Evolutionary conservation across 768 basidiomycete genomes (phyloP).

Genomic region (Tremella yokohamensis): DNA sequence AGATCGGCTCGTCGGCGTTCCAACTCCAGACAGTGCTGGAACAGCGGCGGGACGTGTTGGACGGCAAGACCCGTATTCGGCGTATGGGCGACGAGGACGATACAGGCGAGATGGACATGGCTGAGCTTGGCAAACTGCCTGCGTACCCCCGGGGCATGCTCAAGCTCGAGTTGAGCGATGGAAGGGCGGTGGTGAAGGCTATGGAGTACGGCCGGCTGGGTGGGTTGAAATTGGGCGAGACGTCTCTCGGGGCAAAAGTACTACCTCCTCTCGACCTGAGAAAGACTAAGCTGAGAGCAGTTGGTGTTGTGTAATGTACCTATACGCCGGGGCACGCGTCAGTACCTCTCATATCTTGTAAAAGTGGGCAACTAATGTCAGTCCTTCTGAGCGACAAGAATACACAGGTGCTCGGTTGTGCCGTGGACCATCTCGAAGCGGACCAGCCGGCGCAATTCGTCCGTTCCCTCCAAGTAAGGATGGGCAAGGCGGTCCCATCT

Average conservation of each 20-base stretch:
- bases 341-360: conserved; percentile 3
- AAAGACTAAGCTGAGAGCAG: conserved; percentile 51
- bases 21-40: conserved; percentile 68
- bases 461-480: conserved; percentile 59
- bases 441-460: conserved; percentile 62
- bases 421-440: conserved; percentile 64
- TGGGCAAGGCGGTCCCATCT: conserved; percentile 57
- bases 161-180: conserved; percentile 71
- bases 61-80: conserved; percentile 41
- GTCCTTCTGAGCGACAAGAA: conserved; percentile 72
- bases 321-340: conserved; percentile 62
- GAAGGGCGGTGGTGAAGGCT: conserved; percentile 63
- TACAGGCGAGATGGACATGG: conserved; percentile 37
- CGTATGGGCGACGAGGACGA: conserved; percentile 41
- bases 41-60: conserved; percentile 57
- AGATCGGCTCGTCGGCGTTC: conserved; percentile 80
- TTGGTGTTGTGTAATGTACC: conserved; percentile 66
- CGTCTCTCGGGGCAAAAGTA: conserved; percentile 80
- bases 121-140: conserved; percentile 71
- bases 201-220: conserved; percentile 72
- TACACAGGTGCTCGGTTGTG: conserved; percentile 54
- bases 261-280: conserved; percentile 40
- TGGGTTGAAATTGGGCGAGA: conserved; percentile 67
- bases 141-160: conserved; percentile 79
- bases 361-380: conserved; percentile 9